These are phyloP conservation scores for Rhizopogon salebrosus DNA, from an alignment of 768 basidiomycete genomes.

Conservation along the genomic window DNA sequence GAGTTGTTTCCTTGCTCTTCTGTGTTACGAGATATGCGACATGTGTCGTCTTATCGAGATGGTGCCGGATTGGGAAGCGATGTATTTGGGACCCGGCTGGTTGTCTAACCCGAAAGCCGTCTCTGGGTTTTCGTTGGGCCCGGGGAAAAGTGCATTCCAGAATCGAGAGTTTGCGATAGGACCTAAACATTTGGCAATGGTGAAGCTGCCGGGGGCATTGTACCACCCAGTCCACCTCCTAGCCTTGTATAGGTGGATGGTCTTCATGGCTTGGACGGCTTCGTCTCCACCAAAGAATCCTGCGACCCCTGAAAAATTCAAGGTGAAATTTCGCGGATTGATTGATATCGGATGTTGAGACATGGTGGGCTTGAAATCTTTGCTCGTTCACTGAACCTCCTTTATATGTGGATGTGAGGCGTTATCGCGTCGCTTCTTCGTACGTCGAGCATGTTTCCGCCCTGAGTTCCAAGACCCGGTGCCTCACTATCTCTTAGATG, in stretches of 20 bases:
- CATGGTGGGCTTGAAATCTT: neutral
- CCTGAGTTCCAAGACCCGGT: neutral
- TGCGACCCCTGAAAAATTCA: constrained; percentile 24
- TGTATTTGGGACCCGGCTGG: constrained; percentile 55
- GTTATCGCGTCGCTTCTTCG: neutral
- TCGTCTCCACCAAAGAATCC: constrained; percentile 29
- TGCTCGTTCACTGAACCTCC: neutral
- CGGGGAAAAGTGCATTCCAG: constrained; percentile 30
- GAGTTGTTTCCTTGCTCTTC: neutral
- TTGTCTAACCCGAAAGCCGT: constrained; percentile 24
- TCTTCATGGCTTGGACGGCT: constrained; percentile 26
- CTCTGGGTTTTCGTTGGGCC: constrained; percentile 20
- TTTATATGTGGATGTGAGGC: neutral
- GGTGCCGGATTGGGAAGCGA: constrained; percentile 66
- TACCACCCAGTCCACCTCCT: constrained; percentile 32
- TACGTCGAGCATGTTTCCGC: too few species aligned
- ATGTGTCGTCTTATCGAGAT: constrained; percentile 40
- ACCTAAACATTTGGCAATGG: constrained; percentile 29
- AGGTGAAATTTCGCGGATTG: constrained; percentile 1
- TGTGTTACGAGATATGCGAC: constrained; percentile 48
- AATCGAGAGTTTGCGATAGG: constrained; percentile 19
- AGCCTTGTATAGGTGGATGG: constrained; percentile 26
- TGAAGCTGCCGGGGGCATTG: constrained; percentile 28
- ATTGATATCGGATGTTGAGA: neutral
- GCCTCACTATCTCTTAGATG: neutral